These are phyloP conservation scores for Kentomonas sorsogonicus DNA, from an alignment of 208 protist species.

Conservation along the genomic window DNA sequence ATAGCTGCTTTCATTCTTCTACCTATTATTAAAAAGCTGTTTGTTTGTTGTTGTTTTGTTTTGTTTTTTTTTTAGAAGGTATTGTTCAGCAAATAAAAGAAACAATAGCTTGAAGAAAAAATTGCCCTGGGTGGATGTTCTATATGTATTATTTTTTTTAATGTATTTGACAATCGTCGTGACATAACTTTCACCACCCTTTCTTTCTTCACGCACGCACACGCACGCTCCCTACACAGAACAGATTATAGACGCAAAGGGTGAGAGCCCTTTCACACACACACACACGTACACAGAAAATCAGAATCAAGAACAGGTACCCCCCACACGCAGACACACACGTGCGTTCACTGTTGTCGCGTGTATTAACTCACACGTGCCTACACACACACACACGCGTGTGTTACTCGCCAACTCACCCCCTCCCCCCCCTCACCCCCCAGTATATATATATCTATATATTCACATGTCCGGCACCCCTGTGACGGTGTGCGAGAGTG, in stretches of 20 bases:
- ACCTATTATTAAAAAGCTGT: not conserved
- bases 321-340: no score
- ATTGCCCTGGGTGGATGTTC: not conserved
- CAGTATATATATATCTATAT: no score
- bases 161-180: not conserved
- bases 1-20: not conserved
- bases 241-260: not conserved
- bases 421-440: no score
- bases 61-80: conserved; percentile 2
- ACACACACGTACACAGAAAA: not conserved
- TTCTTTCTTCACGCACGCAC: not conserved
- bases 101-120: not conserved
- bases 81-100: not conserved
- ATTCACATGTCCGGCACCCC: conserved; percentile 54
- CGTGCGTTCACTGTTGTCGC: not conserved
- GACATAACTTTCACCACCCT: not conserved
- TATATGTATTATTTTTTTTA: conserved; percentile 3
- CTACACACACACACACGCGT: conserved; percentile 1
- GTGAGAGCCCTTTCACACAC: not conserved
- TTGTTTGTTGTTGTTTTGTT: conserved; percentile 1
- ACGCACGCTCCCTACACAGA: not conserved
- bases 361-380: not conserved
- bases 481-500: conserved; percentile 68
- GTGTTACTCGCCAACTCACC: not conserved
- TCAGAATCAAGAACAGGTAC: not conserved